Percentiles rank a stretch among this genome's conserved stretches.
Conservation (phyloP, 139 green algal species). For the Mychonastes homosphaera region DNA sequence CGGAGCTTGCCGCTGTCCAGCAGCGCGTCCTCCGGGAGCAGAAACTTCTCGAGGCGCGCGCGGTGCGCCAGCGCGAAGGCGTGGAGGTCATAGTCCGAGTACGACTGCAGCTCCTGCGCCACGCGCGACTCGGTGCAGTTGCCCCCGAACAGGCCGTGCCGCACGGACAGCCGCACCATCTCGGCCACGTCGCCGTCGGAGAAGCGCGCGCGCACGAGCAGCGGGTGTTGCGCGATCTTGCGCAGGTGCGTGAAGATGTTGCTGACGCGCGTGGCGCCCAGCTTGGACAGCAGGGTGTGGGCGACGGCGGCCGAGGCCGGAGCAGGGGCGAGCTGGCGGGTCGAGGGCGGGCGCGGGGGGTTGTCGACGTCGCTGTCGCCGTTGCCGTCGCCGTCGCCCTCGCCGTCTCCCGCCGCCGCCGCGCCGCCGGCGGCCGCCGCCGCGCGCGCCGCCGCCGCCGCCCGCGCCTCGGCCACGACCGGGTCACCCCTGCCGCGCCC, state of each 20-base stretch:
- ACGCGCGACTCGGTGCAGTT: slow-evolving; percentile 47
- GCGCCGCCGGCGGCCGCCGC: background rate
- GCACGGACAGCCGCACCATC: slow-evolving; percentile 46
- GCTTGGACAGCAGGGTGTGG: slow-evolving; percentile 17
- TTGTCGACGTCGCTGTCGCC: slow-evolving; percentile 7
- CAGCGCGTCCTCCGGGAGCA: slow-evolving; percentile 30
- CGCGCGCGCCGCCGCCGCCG: background rate
- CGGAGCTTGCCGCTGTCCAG: slow-evolving; percentile 35
- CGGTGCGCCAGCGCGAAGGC: slow-evolving; percentile 34
- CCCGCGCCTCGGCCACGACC: background rate
- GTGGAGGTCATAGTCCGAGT: slow-evolving; percentile 76
- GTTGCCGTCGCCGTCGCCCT: background rate
- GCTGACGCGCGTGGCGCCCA: slow-evolving; percentile 53
- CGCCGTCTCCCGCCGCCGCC: background rate
- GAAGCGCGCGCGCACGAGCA: slow-evolving; percentile 72
- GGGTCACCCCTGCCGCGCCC: background rate
- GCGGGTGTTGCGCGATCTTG: slow-evolving; percentile 89
- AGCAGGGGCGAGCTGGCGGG: slow-evolving; percentile 7
- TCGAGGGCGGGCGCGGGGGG: slow-evolving; percentile 7
- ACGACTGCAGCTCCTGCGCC: slow-evolving; percentile 43
- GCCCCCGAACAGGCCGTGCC: slow-evolving; percentile 43
- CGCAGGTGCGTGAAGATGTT: slow-evolving; percentile 89
- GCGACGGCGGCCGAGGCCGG: slow-evolving; percentile 1
- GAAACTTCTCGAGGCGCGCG: slow-evolving; percentile 20
- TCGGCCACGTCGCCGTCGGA: slow-evolving; percentile 43